These are phyloP conservation scores for Podosphaera leucotricha DNA, from an alignment of 2,329 filamentous ascomycete genomes.

Conservation along the genomic window DNA sequence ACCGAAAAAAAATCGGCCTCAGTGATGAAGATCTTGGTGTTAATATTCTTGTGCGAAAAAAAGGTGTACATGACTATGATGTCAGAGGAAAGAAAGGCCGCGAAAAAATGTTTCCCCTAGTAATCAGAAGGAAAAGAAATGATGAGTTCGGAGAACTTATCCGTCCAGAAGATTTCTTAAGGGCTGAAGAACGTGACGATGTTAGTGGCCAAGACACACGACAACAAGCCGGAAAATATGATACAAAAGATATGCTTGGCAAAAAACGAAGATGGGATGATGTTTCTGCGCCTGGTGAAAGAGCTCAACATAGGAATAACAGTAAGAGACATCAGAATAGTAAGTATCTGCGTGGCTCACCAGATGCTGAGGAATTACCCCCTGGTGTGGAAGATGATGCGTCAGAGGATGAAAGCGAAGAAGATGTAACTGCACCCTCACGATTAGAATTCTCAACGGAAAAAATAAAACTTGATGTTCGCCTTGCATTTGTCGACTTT, in stretches of 20 bases:
- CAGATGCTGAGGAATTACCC: slow-evolving; percentile 21
- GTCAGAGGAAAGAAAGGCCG: slow-evolving; percentile 76
- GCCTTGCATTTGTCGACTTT: slow-evolving; percentile 77
- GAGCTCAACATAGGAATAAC: slow-evolving; percentile 19
- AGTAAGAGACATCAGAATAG: slow-evolving; percentile 36
- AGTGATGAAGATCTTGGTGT: slow-evolving; percentile 81
- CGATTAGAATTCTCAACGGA: slow-evolving; percentile 46
- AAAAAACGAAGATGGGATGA: slow-evolving; percentile 94
- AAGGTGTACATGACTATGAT: slow-evolving; percentile 82
- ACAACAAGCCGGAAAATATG: slow-evolving; percentile 24
- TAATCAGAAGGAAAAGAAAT: slow-evolving; percentile 51
- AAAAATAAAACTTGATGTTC: slow-evolving; percentile 42
- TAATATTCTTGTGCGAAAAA: slow-evolving; percentile 70
- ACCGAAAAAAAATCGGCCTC: slow-evolving; percentile 63
- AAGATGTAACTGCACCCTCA: slow-evolving; percentile 39
- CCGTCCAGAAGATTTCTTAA: slow-evolving; percentile 75
- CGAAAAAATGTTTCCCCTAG: slow-evolving; percentile 77
- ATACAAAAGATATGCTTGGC: slow-evolving; percentile 41
- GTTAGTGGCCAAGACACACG: slow-evolving; percentile 40
- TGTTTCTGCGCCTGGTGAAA: slow-evolving; percentile 21
- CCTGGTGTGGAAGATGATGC: slow-evolving; percentile 28
- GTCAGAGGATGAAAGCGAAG: slow-evolving; percentile 30
- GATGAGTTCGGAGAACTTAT: slow-evolving; percentile 94
- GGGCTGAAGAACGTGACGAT: slow-evolving; percentile 74
- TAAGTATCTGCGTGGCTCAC: slow-evolving; percentile 14